Base-by-base conservation (phyloP, 177 flowering plant species). In the Vitis hybrid region DNA sequence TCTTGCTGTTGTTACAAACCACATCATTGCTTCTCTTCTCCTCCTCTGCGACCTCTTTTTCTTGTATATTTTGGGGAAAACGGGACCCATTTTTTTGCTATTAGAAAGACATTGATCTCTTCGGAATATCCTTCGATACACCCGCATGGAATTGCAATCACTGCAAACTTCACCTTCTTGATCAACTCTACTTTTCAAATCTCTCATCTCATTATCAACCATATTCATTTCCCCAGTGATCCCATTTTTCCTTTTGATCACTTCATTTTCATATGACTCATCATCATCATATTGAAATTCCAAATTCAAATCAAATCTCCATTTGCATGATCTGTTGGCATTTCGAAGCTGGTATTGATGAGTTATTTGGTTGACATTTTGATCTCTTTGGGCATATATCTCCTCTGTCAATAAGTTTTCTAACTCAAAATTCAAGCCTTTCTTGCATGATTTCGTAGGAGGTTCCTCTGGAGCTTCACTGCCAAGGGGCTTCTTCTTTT, bases 381-480 rank as follows among this genome's bases (percentile, higher is more conserved):
- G 7, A 39, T 39, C 6, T 5, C 45, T 6, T 39, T 39, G 45
- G 45, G 45, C 45, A 39, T 39, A 39, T 5, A 39, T 39, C 30
- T 26, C 30, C 30, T 61, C 64, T 19, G 26, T 23, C 23, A 11
- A 13, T 4, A 10, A 13, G n/a, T 61, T 32, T 62, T 34, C 65
- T 19, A 17, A 15, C 14, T 68, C 65, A 52, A 62, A 70, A n/a
- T 62, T 55, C 72, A 70, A 70, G 12, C 15, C 60, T 57, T 32
- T n/a, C 34, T 56, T 52, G 51, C 59, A 52, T 32, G 72, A 3
- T 32, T 30, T 52, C 55, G 2, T 11, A 21, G 12, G 14, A 50
- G 5, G 23, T 61, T 17, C 26, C 51, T 52, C 62, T 14, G 50
- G 9, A 23, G 6, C 45, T 39, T 39, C 45, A 39, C 45, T 39